Evolutionary conservation across 768 basidiomycete species (phyloP).

Genomic region (Mycena sanguinolenta): DNA sequence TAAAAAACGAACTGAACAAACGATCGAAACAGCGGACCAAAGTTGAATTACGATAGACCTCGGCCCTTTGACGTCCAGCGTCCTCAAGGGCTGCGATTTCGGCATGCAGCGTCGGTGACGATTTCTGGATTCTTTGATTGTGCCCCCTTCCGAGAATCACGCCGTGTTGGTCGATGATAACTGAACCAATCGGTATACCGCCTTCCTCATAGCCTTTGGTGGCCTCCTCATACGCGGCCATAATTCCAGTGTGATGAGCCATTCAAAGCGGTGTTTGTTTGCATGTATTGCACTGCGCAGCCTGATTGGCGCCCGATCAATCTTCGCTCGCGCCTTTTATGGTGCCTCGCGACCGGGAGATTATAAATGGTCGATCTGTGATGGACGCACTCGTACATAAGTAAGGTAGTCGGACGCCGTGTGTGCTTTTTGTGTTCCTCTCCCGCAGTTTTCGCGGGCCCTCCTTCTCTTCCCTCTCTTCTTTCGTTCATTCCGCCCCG

Average conservation of each 20-base stretch:
- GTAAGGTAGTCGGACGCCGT: no score
- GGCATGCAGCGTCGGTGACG: constrained; percentile 51
- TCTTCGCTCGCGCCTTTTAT: no score
- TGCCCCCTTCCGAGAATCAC: constrained; percentile 49
- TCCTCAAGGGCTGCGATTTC: constrained; percentile 59
- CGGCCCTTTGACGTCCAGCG: constrained; percentile 63
- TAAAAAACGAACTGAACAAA: background rate
- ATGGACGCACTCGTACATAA: no score
- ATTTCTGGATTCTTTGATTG: constrained; percentile 53
- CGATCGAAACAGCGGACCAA: constrained; percentile 54
- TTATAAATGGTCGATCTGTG: no score
- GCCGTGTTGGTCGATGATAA: constrained; percentile 46
- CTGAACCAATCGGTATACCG: constrained; percentile 75
- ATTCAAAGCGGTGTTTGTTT: background rate
- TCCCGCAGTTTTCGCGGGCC: background rate
- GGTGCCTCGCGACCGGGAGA: no score
- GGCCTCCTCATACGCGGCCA: constrained; percentile 51
- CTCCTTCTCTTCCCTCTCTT: background rate
- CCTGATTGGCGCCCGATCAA: no score
- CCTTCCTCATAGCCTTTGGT: constrained; percentile 62
- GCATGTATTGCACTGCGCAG: no score
- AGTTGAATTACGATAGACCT: constrained; percentile 61
- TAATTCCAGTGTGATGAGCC: background rate
- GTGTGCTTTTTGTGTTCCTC: background rate
- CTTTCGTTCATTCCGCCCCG: constrained; percentile 18